Base-by-base conservation (phyloP, 2,329 filamentous ascomycete genomes). In the Botrytis squamosa region DNA sequence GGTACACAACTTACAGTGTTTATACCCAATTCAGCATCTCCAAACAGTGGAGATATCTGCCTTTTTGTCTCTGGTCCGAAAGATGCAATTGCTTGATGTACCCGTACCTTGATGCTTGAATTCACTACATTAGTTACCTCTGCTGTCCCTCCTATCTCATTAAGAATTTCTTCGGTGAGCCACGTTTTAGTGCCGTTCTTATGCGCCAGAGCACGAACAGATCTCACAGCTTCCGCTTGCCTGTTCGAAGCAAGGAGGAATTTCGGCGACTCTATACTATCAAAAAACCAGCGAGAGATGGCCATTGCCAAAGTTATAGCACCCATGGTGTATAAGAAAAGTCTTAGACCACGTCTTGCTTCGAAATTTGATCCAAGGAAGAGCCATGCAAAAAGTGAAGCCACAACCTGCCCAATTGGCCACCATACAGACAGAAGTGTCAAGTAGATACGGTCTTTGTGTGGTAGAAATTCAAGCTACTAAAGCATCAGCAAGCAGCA, bases 351-450 rank as follows among this genome's bases (percentile, higher is more conserved):
- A 83, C 92, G 87, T 64, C 92, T 68, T n/a, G 57, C 42, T 85
- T 88, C 40, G 60, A 77, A 80, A 40, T 73, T 74, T 12, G 14
- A 89, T 42, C 91, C 89, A 73, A 96, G 91, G 77, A 91, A 93
- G 64, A 86, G 91, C 93, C 92, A 95, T 10, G 91, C 93, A 66
- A 93, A 85, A 8, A 92, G 82, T 4, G 90, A 91, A 2, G 92
- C 90, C 73, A 91, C 87, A 12, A 97, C 85, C 80, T 96, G 93
- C 9, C 93, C 94, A 29, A 97, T 83, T 0, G 93, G 92, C 93
- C 94, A 97, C 91, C 93, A 96, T 12, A 94, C 88, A 10, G 92
- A 94, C n/a, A 97, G 85, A 66, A 95, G 85, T 0, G 93, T 96
- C 44, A 96, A 84, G 22, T 96, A 86, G 46, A 90, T 89, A 75